Conservation (phyloP, 2,329 filamentous ascomycete species). For the Cercospora zeina region DNA sequence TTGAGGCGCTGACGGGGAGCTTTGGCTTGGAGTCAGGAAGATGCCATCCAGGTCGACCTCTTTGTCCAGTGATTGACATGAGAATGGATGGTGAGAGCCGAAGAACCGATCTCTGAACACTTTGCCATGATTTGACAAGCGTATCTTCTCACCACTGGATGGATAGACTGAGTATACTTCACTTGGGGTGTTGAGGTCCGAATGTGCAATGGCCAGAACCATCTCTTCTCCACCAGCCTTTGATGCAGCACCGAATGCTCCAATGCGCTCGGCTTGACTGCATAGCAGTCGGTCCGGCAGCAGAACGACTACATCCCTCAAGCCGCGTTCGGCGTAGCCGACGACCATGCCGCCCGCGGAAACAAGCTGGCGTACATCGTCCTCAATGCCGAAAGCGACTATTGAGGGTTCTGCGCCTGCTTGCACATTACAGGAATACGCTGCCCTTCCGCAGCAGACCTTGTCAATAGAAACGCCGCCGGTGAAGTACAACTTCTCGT, state of each 20-base stretch:
- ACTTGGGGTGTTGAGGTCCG: conserved; percentile 34
- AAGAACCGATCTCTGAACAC: conserved; percentile 26
- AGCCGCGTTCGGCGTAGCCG: conserved; percentile 28
- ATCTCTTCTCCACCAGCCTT: conserved; percentile 29
- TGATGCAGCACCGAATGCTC: conserved; percentile 28
- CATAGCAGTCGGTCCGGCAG: conserved; percentile 19
- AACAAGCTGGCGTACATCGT: conserved; percentile 25
- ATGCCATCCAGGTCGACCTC: conserved; percentile 37
- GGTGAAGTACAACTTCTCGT: conserved; percentile 26
- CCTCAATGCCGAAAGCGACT: conserved; percentile 25
- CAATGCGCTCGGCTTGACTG: conserved; percentile 17
- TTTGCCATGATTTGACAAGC: conserved; percentile 32
- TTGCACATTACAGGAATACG: conserved; percentile 13
- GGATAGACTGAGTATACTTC: conserved; percentile 40
- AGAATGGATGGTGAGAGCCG: conserved; percentile 32
- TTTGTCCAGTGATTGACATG: conserved; percentile 36
- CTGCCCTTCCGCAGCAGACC: conserved; percentile 15
- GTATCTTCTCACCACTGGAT: conserved; percentile 23
- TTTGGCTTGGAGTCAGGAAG: conserved; percentile 32
- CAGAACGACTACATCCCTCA: conserved; percentile 30
- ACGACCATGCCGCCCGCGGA: conserved; percentile 25
- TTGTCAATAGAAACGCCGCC: conserved; percentile 18
- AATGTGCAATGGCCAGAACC: conserved; percentile 35
- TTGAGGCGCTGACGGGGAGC: conserved; percentile 27
- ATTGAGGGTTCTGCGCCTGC: conserved; percentile 14